A percentile compares a stretch with the other conserved stretches of the same genome.
These are phyloP conservation scores for Carex parvula DNA, from an alignment of 176 grass and related monocot species.

Conservation along the genomic window DNA sequence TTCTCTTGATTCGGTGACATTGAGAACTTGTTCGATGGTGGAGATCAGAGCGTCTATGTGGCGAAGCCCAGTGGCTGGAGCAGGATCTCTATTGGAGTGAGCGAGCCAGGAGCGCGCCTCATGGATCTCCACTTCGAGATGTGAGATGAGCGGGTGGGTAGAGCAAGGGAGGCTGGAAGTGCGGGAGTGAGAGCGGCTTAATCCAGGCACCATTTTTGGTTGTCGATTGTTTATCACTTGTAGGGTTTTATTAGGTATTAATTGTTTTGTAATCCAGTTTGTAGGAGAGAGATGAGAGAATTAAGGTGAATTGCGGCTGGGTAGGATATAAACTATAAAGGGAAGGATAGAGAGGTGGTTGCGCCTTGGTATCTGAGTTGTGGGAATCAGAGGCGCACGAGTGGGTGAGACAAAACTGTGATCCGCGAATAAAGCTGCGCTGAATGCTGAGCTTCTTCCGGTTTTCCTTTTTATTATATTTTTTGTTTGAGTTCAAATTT, in stretches of 20 bases:
- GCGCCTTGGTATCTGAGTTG: neutral
- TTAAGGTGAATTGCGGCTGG: neutral
- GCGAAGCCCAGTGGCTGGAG: neutral
- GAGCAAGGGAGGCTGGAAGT: slow-evolving; percentile 18
- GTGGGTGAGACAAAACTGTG: slow-evolving; percentile 23
- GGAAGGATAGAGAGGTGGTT: neutral
- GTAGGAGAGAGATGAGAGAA: neutral
- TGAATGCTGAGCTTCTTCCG: neutral
- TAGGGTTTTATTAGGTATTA: neutral
- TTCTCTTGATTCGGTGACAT: slow-evolving; percentile 16
- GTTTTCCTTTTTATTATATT: neutral
- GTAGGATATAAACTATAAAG: slow-evolving; percentile 10
- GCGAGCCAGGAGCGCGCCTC: neutral
- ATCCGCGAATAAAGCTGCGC: slow-evolving; percentile 16
- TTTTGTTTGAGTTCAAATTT: neutral
- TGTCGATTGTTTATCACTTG: neutral
- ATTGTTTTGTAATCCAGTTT: neutral
- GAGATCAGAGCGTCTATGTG: neutral
- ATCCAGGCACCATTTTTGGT: slow-evolving; percentile 14
- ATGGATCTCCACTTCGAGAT: slow-evolving; percentile 11
- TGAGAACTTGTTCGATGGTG: slow-evolving; percentile 11
- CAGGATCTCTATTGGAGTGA: neutral
- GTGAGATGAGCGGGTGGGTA: neutral
- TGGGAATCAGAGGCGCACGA: slow-evolving; percentile 15
- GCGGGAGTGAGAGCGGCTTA: slow-evolving; percentile 17